Conservation (phyloP, 2,329 filamentous ascomycete genomes). For the Sclerotinia minor region DNA sequence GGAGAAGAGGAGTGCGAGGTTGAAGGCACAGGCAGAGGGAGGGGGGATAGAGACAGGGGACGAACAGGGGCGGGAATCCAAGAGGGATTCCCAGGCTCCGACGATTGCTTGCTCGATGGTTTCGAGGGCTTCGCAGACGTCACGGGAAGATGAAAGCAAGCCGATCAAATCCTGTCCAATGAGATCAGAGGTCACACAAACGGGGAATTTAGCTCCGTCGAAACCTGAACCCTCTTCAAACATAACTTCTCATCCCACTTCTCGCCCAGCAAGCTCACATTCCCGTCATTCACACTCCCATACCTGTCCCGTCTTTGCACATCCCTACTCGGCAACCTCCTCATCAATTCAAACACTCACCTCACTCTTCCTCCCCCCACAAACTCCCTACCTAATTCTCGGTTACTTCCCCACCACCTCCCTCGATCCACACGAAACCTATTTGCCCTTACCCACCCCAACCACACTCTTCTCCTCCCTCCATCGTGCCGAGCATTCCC, state of each 20-base stretch:
- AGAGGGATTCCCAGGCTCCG: slow-evolving; percentile 26
- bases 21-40: neutral
- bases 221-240: neutral
- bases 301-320: neutral
- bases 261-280: neutral
- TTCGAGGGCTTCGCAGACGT: neutral
- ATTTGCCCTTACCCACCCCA: neutral
- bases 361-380: neutral
- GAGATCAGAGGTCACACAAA: neutral
- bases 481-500: neutral
- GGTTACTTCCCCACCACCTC: slow-evolving; percentile 13
- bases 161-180: neutral
- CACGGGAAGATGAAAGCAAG: neutral
- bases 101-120: neutral
- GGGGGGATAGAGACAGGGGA: neutral
- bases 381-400: slow-evolving; percentile 9
- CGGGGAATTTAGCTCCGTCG: neutral
- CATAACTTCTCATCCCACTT: neutral
- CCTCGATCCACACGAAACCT: slow-evolving; percentile 19
- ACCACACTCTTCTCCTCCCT: neutral
- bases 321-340: neutral
- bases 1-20: slow-evolving; percentile 27
- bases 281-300: neutral
- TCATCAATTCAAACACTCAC: neutral
- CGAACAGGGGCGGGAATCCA: neutral